Evolutionary conservation across 306 rosid genomes (phyloP).

Genomic region (Cyamopsis tetragonoloba): DNA sequence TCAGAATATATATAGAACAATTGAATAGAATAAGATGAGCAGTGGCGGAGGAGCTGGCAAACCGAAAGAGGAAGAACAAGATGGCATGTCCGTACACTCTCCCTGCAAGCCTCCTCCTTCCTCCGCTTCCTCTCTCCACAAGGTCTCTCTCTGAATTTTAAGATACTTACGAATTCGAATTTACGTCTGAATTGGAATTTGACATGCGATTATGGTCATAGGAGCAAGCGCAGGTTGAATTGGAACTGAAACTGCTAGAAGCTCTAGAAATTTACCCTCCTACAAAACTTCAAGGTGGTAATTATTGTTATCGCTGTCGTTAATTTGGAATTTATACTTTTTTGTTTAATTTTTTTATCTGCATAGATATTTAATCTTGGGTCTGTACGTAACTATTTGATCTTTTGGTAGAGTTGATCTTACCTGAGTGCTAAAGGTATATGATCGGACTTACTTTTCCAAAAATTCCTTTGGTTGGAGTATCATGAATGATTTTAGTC

Average conservation of each 20-base stretch:
- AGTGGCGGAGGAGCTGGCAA: constrained; percentile 58
- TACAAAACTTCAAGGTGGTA: constrained; percentile 56
- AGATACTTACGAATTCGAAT: background rate
- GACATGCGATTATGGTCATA: constrained; percentile 28
- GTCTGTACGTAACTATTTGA: background rate
- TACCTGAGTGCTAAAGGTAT: background rate
- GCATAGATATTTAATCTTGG: background rate
- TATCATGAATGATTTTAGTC: background rate
- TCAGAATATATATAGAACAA: background rate
- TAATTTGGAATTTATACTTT: too few species aligned
- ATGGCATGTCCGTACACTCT: constrained; percentile 91
- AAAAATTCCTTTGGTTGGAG: background rate
- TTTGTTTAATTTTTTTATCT: background rate
- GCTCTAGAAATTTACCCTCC: constrained; percentile 88
- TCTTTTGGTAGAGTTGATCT: background rate
- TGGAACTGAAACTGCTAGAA: constrained; percentile 76
- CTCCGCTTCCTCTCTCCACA: constrained; percentile 87
- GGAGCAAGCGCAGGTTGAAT: constrained; percentile 82
- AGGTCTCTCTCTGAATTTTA: constrained; percentile 49
- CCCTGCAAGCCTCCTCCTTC: constrained; percentile 98
- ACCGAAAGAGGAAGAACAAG: constrained; percentile 87
- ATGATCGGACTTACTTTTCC: background rate
- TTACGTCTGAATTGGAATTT: background rate
- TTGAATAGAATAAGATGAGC: constrained; percentile 43
- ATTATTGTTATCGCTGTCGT: too few species aligned